phyloP scores from a whole-genome alignment of 345 rosid genomes.

The Geranium rotundifolium region DNA sequence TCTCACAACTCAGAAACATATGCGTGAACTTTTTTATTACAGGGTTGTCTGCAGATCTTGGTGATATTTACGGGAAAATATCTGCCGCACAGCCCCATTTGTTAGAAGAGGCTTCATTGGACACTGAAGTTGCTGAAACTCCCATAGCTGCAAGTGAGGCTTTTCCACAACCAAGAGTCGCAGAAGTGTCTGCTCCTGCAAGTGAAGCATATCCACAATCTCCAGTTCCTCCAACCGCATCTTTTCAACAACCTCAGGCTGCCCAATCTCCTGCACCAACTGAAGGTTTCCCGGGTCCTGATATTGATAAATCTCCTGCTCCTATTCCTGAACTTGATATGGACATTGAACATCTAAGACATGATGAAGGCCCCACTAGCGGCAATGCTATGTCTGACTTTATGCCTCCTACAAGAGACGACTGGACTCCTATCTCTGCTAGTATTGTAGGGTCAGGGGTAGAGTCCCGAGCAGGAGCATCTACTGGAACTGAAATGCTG shows the following conservation, averaged over 20 bases:
- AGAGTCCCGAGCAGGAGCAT: conserved; percentile 15
- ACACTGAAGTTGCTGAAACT: conserved; percentile 1
- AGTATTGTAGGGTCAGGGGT: conserved; percentile 16
- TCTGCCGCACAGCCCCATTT: conserved; percentile 19
- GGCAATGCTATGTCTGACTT: conserved; percentile 18
- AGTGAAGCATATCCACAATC: conserved; percentile 15
- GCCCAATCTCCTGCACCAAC: not conserved
- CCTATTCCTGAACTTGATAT: conserved; percentile 5
- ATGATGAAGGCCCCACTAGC: conserved; percentile 13
- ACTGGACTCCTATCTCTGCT: conserved; percentile 21
- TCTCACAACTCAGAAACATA: conserved; percentile 1
- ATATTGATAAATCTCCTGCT: conserved; percentile 5
- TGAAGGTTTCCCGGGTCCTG: conserved; percentile 3
- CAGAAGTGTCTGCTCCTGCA: conserved; percentile 15
- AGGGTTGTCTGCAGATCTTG: conserved; percentile 40
- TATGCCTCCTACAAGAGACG: conserved; percentile 33
- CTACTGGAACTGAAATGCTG: conserved; percentile 15
- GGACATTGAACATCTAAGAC: conserved; percentile 41
- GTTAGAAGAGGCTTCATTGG: conserved; percentile 30
- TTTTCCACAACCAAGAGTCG: conserved; percentile 11
- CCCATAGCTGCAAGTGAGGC: conserved; percentile 17
- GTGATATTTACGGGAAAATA: conserved; percentile 17
- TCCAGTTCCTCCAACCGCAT: conserved; percentile 4
- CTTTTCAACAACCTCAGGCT: not conserved
- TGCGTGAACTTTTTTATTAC: conserved; percentile 13